These are phyloP conservation scores for Alternaria conjuncta DNA, from an alignment of 2,329 filamentous ascomycete species.

Conservation along the genomic window DNA sequence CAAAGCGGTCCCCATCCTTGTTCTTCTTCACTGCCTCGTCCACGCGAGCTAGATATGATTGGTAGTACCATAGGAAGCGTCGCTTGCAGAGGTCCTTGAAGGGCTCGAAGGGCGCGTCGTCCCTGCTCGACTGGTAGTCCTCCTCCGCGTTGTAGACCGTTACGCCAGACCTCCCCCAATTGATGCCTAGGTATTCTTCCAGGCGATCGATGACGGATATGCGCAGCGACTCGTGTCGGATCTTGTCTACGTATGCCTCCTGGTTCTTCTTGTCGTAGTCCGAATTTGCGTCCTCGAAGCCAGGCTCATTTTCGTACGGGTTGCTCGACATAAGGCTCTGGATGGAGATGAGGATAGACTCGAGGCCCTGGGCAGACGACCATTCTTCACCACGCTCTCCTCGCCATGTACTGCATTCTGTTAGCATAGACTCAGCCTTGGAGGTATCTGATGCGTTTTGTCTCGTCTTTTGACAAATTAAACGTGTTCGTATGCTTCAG, in stretches of 20 bases:
- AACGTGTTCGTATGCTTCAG: too few relatives aligned
- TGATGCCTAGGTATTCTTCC: slow-evolving; percentile 77
- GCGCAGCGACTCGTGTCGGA: slow-evolving; percentile 86
- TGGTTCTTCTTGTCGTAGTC: slow-evolving; percentile 75
- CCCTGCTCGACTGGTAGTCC: slow-evolving; percentile 51
- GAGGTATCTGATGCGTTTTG: too few relatives aligned
- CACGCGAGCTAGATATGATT: slow-evolving; percentile 79
- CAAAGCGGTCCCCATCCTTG: slow-evolving; percentile 69
- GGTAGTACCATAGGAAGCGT: slow-evolving; percentile 94
- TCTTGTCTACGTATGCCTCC: slow-evolving; percentile 82
- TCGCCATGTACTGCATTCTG: slow-evolving; percentile 77
- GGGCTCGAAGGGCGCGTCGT: slow-evolving; percentile 75
- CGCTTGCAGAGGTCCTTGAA: slow-evolving; percentile 92
- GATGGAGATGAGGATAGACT: slow-evolving; percentile 93
- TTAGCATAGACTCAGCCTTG: slow-evolving; percentile 9
- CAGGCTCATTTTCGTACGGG: slow-evolving; percentile 95
- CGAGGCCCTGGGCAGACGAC: slow-evolving; percentile 93
- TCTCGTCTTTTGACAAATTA: too few relatives aligned
- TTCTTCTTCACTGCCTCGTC: slow-evolving; percentile 68
- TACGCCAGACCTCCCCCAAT: slow-evolving; percentile 45
- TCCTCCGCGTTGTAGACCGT: slow-evolving; percentile 60
- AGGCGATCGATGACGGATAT: slow-evolving; percentile 86
- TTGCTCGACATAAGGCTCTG: slow-evolving; percentile 95
- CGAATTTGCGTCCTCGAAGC: slow-evolving; percentile 78
- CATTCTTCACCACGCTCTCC: slow-evolving; percentile 91